Conservation (phyloP, 805 yeast genomes). For the Teunomyces gatunensis region DNA sequence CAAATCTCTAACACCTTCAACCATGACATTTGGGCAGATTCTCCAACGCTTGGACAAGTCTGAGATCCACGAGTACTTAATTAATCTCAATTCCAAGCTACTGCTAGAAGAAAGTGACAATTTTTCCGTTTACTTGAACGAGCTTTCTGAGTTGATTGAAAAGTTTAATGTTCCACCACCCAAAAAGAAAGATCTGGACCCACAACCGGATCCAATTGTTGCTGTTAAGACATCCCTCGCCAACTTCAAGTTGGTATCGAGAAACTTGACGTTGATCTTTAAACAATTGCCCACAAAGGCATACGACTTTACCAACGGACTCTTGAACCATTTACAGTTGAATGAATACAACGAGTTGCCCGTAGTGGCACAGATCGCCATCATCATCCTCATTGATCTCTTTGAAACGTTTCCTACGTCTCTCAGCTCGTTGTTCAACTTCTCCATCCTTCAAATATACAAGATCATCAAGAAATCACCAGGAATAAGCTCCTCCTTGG, state of each 20-base stretch:
- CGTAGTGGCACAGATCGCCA: slow-evolving; percentile 20
- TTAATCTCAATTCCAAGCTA: slow-evolving; percentile 18
- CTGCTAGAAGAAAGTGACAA: slow-evolving; percentile 4
- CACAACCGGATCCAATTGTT: not conserved
- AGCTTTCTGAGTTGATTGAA: slow-evolving; percentile 26
- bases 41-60: slow-evolving; percentile 15
- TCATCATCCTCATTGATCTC: slow-evolving; percentile 35
- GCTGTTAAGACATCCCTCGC: slow-evolving; percentile 3
- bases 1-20: too few species aligned
- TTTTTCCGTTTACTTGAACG: slow-evolving; percentile 13
- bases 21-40: slow-evolving; percentile 5
- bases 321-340: slow-evolving; percentile 25
- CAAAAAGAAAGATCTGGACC: slow-evolving; percentile 6
- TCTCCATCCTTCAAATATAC: slow-evolving; percentile 33
- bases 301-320: slow-evolving; percentile 36
- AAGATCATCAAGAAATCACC: slow-evolving; percentile 38
- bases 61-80: slow-evolving; percentile 19
- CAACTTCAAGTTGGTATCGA: slow-evolving; percentile 25
- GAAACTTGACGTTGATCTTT: slow-evolving; percentile 25
- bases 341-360: slow-evolving; percentile 16
- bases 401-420: slow-evolving; percentile 37
- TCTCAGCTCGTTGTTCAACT: slow-evolving; percentile 33
- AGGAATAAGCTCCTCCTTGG: slow-evolving; percentile 20
- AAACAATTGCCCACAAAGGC: slow-evolving; percentile 31
- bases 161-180: slow-evolving; percentile 15